Evolutionary conservation across 1,139 yeast genomes (phyloP), one percentile per base, ranked within the genome.

Genomic region (Torulaspora pretoriensis): DNA sequence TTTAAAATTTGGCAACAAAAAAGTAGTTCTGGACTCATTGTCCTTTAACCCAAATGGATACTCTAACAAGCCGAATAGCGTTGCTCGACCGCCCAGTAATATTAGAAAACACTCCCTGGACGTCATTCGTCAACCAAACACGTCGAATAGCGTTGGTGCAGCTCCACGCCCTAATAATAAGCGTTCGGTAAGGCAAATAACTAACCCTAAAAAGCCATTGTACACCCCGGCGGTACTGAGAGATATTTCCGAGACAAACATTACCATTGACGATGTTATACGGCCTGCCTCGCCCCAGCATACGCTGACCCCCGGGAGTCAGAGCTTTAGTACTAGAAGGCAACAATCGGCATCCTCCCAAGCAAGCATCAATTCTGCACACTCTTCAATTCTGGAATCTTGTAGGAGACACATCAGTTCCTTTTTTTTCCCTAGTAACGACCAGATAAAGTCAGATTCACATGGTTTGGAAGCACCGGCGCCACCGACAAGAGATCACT

Each of bases 201-300:
- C 78, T 51, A 81, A 81, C 22, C 87, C 88, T 46, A 77, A 89
- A 58, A 82, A 85, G 56, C 97, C 97, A 5, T 70, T 89, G 71
- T 89, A 88, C 61, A 74, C 85, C 0, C 97, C 97, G 0, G 96
- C 96, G 0, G 97, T 89, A 5, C 70, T 90, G 44, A 73, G 97
- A 26, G 79, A 77, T 58, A 60, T 60, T 4, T 71, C 77, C 0
- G 67, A 61, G 45, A 68, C 74, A 1, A 70, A 69, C 43, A 56
- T 69, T 35, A 68, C 66, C 17, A 66, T 62, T 10, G 71, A 67
- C 36, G 71, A 66, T 45, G 43, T 66, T 19, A 45, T 48, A 29
- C 43, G 45, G 26, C 46, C 48, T 13, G 42, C 39, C 23, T 44
- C 50, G 2, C 47, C 50, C 3, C 47, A 40, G 28, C 47, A 40